Evolutionary conservation across 768 basidiomycete genomes (phyloP), one percentile per base, ranked within the genome.

Genomic region (Lentinula aciculospora): DNA sequence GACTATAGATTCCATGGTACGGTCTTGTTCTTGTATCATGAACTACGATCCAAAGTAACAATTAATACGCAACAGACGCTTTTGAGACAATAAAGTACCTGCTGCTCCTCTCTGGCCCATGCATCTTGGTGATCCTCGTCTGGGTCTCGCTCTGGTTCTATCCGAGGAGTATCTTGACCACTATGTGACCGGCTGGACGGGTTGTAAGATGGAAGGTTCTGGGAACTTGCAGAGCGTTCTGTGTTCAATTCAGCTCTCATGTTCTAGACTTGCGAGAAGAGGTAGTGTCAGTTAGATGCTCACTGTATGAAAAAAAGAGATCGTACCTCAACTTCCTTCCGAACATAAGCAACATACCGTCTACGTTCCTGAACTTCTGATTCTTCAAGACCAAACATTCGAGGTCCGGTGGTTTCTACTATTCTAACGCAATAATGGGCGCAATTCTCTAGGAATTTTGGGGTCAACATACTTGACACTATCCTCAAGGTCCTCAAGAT

Each of bases 401-500:
- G 81, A 25, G 92, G 87, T 34, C 91, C 94, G 0, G 85, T 88
- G 10, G 84, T 81, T 67, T 96, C 95, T 0, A 97, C 91, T 40
- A 94, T 90, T 68, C 92, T 94, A 64, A 3, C 32, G 7, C 25
- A n/a, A 12, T 1, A 7, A 12, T 56, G 7, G 31, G 19, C 15
- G 36, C 23, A 36, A 56, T 39, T 51, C 57, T 57, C 39, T 58
- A 60, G 21, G 58, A 39, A 4, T 51, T 59, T 49, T 60, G 23
- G 40, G 27, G 51, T 13, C 32, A 23, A 68, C 81, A 62, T 69
- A 92, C 91, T 83, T 86, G 44, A 98, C 94, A 65, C 92, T 94
- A 66, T 93, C 92, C 50, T 97, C 94, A n/a, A 98, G 73, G 68
- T 94, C 94, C 60, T 94, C 92, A 23, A 96, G 68, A 72, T 98